Conservation (phyloP, 306 rosid species). For the Medicago truncatula region MtrunA17r5.0-ANR NC_053043.1:18481001-18481500, state of each 20-base stretch:
- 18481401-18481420: not conserved
- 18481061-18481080: too few relatives aligned
- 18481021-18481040: too few relatives aligned
- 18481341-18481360: not conserved
- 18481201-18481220: conserved; percentile 25
- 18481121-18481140: too few relatives aligned
- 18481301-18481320: conserved; percentile 28
- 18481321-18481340: conserved; percentile 22
- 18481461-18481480: not conserved
- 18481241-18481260: conserved; percentile 31
- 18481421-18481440: not conserved
- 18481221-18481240: not conserved
- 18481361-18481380: too few relatives aligned
- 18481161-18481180: conserved; percentile 14
- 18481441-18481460: conserved; percentile 12
- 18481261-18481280: not conserved
- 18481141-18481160: not conserved
- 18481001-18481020: too few relatives aligned
- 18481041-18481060: too few relatives aligned
- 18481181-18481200: not conserved
- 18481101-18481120: too few relatives aligned
- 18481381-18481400: not conserved
- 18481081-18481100: too few relatives aligned
- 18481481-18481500: not conserved
- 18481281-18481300: conserved; percentile 37